Evolutionary conservation across 768 basidiomycete genomes (phyloP), one percentile per base, ranked within the genome.

Genomic region (Tulasnella calospora): DNA sequence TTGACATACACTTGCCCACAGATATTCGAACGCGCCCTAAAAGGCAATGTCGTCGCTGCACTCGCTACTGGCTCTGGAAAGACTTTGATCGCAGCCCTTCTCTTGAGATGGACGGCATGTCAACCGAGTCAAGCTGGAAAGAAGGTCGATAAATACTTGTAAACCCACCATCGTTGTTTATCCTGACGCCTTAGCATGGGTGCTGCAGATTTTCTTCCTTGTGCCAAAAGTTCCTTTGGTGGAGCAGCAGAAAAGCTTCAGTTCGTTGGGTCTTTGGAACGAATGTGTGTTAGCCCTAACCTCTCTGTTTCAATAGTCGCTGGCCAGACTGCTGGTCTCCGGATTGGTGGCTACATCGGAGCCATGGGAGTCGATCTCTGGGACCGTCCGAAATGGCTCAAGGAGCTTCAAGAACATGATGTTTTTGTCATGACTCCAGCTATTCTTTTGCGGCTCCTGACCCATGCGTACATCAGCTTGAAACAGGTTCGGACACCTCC

Each of bases 361-460:
- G 88, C 89, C 10, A 85, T 73, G 78, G 78, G 75, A 19, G 72
- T 79, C 15, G 78, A 79, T 30, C 36, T 79, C 13, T 79, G 78
- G 72, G 78, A 79, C 40, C 73, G 55, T 51, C 75, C 41, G 7
- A 27, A 47, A 40, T 74, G 78, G 78, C 86, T 84, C 81, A 85
- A 85, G 47, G 88, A 90, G 77, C 89, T 96, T 73, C 85, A 88
- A 78, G 83, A 85, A 8, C 85, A 89, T 57, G 93, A 95, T 83
- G 91, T 95, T 10, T 87, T 94, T 77, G 93, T 97, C 2, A 92
- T 95, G 90, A 96, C 95, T 81, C 94, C 94, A 0, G 93, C 95
- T 82, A 92, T 96, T 74, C 69, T 93, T 94, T 81, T 85, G 93
- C 73, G 92, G 95, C 80, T 94, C 21, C 84, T 96, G 79, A 91